phyloP scores from a whole-genome alignment of 257 asterid species.

The Penstemon newberryi region DNA sequence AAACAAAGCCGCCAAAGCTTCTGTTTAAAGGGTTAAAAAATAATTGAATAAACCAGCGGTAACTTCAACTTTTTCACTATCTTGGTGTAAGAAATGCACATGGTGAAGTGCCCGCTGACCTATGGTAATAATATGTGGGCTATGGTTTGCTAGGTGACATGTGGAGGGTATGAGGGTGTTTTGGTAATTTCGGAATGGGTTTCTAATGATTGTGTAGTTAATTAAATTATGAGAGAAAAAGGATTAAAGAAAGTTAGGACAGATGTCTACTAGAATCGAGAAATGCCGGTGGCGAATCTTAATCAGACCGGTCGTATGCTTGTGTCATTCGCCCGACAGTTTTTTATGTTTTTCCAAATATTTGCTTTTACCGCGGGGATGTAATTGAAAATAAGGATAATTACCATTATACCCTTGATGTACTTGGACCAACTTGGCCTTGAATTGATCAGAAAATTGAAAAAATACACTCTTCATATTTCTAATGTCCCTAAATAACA shows the following conservation, averaged over 20 bases:
- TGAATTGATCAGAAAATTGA: too few relatives aligned
- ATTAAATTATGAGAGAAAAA: not conserved
- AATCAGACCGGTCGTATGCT: constrained; percentile 37
- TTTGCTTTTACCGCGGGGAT: too few relatives aligned
- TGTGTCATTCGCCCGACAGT: constrained; percentile 24
- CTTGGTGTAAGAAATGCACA: not conserved
- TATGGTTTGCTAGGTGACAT: not conserved
- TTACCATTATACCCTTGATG: too few relatives aligned
- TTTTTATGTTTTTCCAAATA: too few relatives aligned
- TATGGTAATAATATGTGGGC: constrained; percentile 6
- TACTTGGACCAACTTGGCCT: too few relatives aligned
- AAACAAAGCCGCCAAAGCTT: constrained; percentile 28
- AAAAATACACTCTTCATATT: too few relatives aligned
- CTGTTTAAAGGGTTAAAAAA: not conserved
- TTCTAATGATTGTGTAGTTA: constrained; percentile 25
- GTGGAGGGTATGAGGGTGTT: constrained; percentile 26
- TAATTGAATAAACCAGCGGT: not conserved
- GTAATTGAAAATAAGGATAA: too few relatives aligned
- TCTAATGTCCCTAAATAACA: too few relatives aligned
- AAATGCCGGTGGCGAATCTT: constrained; percentile 38
- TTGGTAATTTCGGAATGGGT: constrained; percentile 12
- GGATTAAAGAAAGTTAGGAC: not conserved
- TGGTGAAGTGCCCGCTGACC: constrained; percentile 21
- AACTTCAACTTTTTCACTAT: not conserved
- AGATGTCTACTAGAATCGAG: not conserved